A percentile compares a stretch with the other conserved stretches of the same genome.
Conservation (phyloP, 2,329 filamentous ascomycete genomes). For the Claviceps humidiphila region DNA sequence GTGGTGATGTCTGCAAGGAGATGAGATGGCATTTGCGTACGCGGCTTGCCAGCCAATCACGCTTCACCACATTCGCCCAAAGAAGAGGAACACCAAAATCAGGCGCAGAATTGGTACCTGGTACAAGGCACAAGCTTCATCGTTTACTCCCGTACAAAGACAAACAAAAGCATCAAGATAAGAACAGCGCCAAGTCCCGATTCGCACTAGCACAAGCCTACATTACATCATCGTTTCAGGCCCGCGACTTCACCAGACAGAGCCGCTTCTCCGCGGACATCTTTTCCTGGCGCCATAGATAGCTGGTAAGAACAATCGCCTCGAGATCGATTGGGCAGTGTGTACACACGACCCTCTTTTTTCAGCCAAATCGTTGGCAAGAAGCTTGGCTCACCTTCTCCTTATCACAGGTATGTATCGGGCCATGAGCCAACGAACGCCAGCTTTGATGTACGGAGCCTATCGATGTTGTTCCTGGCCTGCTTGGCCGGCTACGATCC, state of each 20-base stretch:
- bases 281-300: not conserved
- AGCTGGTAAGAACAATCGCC: not conserved
- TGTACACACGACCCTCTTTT: not conserved
- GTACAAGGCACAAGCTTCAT: no score
- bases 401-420: not conserved
- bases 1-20: no score
- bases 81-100: no score
- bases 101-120: no score
- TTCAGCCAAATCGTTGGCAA: not conserved
- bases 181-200: no score
- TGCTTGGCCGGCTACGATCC: not conserved
- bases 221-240: no score
- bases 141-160: no score
- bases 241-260: not conserved
- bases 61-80: no score
- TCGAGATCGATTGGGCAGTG: constrained; percentile 1
- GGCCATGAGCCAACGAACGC: not conserved
- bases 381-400: not conserved
- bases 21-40: no score
- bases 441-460: not conserved
- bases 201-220: no score
- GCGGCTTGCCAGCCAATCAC: not conserved
- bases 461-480: not conserved
- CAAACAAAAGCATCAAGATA: no score
- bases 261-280: constrained; percentile 2